These are phyloP conservation scores for Phaeophleospora eucalypticola DNA, from an alignment of 2,329 filamentous ascomycete species.

Conservation along the genomic window DNA sequence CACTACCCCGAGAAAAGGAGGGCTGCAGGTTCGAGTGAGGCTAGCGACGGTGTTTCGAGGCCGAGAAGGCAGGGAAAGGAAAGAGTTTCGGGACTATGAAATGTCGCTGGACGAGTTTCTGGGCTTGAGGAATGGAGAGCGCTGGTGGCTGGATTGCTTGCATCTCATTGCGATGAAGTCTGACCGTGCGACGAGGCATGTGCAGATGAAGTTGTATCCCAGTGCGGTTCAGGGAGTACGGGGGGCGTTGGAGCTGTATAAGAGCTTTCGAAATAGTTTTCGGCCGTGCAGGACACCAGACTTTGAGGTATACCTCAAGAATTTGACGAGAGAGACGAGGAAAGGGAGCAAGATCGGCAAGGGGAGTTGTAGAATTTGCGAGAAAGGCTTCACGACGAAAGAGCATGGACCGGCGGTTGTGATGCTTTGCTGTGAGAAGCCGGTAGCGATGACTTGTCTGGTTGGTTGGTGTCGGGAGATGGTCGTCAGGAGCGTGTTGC, in stretches of 20 bases:
- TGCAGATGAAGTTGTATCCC: slow-evolving; percentile 5
- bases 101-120: slow-evolving; percentile 9
- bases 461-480: background rate
- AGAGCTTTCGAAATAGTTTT: background rate
- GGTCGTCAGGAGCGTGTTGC: background rate
- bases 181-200: slow-evolving; percentile 11
- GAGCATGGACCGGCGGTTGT: background rate
- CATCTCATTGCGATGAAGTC: slow-evolving; percentile 11
- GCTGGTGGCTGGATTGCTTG: slow-evolving; percentile 13
- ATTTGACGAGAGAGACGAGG: background rate
- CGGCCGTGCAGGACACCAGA: background rate
- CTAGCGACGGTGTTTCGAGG: slow-evolving; percentile 4
- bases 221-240: background rate
- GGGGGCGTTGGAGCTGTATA: background rate
- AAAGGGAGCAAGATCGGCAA: background rate
- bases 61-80: slow-evolving; percentile 1
- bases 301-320: background rate
- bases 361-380: background rate
- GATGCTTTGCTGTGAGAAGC: background rate
- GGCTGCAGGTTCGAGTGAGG: slow-evolving; percentile 7
- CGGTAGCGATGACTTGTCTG: background rate
- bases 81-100: slow-evolving; percentile 6
- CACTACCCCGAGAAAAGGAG: background rate
- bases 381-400: background rate
- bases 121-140: background rate